phyloP scores from a whole-genome alignment of 768 basidiomycete species.

The Russula abietina region DNA sequence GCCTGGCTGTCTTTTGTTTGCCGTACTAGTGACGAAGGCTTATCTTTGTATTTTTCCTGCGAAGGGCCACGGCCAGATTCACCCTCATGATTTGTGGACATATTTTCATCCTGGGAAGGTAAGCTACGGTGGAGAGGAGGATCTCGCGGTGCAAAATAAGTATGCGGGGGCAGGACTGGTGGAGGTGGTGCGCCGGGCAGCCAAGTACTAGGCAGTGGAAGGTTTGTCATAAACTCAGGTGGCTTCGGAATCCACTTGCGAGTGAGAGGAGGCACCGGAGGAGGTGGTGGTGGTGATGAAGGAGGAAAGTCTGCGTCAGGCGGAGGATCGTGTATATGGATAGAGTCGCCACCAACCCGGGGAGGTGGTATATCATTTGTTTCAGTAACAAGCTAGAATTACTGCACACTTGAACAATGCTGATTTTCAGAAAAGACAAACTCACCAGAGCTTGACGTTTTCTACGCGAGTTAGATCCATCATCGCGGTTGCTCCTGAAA shows the following conservation, averaged over 20 bases:
- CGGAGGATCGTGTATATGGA: neutral
- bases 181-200: slow-evolving; percentile 19
- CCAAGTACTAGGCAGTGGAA: slow-evolving; percentile 19
- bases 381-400: neutral
- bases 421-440: neutral
- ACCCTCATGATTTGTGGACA: neutral
- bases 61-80: neutral
- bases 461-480: slow-evolving; percentile 1
- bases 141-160: neutral
- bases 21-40: neutral
- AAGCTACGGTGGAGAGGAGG: neutral
- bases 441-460: slow-evolving; percentile 13
- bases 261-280: neutral
- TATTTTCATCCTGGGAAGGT: slow-evolving; percentile 3
- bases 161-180: slow-evolving; percentile 3
- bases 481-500: slow-evolving; percentile 7
- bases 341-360: neutral
- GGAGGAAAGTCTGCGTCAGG: no score
- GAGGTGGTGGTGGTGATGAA: no score
- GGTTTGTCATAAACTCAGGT: slow-evolving; percentile 10
- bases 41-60: neutral
- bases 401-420: neutral
- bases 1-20: slow-evolving; percentile 3
- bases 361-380: neutral
- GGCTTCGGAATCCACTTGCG: slow-evolving; percentile 17